Conservation (phyloP, 1,284 basidiomycete species). For the Cerioporus squamosus region DNA sequence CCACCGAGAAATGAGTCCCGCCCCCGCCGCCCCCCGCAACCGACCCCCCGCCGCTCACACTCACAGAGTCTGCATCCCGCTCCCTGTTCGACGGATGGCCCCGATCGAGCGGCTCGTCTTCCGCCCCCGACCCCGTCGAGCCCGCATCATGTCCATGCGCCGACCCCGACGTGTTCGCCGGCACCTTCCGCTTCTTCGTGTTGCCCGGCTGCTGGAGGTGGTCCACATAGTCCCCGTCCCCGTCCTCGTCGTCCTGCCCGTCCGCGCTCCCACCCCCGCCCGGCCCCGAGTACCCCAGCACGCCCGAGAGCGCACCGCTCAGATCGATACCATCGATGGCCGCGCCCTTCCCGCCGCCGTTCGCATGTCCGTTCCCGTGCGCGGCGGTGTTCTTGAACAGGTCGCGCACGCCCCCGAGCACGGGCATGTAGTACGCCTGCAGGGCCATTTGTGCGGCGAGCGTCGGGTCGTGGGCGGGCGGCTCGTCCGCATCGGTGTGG, state of each 20-base stretch:
- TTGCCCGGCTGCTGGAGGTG: constrained; percentile 77
- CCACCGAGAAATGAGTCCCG: background rate
- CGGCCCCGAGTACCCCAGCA: constrained; percentile 3
- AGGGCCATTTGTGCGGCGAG: constrained; percentile 55
- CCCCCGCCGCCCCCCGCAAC: constrained; percentile 47
- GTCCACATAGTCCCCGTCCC: constrained; percentile 56
- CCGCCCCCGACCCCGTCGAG: constrained; percentile 41
- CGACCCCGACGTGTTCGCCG: constrained; percentile 49
- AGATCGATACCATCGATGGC: constrained; percentile 30
- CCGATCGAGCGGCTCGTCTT: constrained; percentile 40
- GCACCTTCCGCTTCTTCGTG: constrained; percentile 85
- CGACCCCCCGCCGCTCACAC: constrained; percentile 36
- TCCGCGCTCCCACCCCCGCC: constrained; percentile 7
- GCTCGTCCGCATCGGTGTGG: constrained; percentile 31
- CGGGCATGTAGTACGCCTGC: constrained; percentile 65
- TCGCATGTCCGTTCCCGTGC: constrained; percentile 11
- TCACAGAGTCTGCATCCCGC: constrained; percentile 27
- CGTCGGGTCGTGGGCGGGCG: constrained; percentile 2
- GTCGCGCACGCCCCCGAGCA: constrained; percentile 51
- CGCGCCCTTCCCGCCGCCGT: constrained; percentile 4
- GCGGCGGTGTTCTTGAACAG: constrained; percentile 35
- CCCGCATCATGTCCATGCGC: constrained; percentile 43
- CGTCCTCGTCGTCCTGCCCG: constrained; percentile 50
- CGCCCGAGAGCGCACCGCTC: constrained; percentile 20
- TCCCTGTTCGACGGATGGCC: constrained; percentile 31